Conservation (phyloP, 352 stramenopile species). For the Globisporangium spiculum region DNA sequence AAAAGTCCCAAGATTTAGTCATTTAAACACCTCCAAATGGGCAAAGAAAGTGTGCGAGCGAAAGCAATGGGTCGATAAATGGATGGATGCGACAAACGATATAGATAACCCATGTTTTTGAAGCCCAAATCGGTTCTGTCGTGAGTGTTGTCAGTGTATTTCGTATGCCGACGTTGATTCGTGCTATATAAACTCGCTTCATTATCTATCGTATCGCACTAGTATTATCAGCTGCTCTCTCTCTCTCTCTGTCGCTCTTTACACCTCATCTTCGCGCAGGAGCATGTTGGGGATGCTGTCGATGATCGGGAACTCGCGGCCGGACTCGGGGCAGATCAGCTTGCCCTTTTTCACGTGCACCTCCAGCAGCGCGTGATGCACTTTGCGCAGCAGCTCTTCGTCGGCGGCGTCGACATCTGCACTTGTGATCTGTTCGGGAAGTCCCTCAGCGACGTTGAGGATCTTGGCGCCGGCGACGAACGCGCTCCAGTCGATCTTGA, state of each 20-base stretch:
- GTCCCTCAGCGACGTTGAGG: constrained; percentile 64
- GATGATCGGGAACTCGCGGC: constrained; percentile 94
- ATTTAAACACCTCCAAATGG: constrained; percentile 37
- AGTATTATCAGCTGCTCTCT: background rate
- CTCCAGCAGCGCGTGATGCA: constrained; percentile 91
- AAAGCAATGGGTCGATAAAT: background rate
- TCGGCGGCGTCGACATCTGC: constrained; percentile 37
- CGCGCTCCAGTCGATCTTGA: constrained; percentile 87
- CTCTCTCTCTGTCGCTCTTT: constrained; percentile 9
- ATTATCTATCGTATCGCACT: constrained; percentile 30
- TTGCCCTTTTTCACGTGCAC: constrained; percentile 96
- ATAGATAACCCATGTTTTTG: background rate
- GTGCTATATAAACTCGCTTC: constrained; percentile 6
- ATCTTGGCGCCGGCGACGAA: constrained; percentile 79
- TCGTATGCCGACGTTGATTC: background rate
- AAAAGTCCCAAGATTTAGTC: constrained; percentile 57
- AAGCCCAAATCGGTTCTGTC: background rate
- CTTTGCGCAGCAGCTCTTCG: constrained; percentile 76
- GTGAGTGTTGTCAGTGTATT: background rate
- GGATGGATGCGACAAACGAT: background rate
- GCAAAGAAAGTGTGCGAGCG: background rate
- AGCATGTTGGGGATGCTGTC: constrained; percentile 99
- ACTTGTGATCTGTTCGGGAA: constrained; percentile 53
- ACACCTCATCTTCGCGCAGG: constrained; percentile 89
- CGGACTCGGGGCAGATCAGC: constrained; percentile 96